phyloP scores from a whole-genome alignment of 257 asterid species.

The Eustoma russellianum region DNA sequence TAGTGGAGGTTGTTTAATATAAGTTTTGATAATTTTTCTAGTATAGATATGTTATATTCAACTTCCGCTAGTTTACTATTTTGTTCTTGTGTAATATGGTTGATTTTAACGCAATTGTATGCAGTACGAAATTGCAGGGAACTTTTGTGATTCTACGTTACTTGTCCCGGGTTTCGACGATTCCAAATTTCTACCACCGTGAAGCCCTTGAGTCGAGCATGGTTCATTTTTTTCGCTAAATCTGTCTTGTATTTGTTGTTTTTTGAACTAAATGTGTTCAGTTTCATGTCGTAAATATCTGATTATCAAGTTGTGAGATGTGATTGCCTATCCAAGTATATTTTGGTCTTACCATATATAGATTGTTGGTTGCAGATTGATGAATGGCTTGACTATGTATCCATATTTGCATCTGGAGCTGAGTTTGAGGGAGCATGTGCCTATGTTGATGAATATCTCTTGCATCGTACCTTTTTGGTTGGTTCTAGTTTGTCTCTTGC shows the following conservation, averaged over 20 bases:
- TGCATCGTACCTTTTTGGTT: conserved; percentile 55
- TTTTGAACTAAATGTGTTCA: not conserved
- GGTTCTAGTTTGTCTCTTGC: conserved; percentile 69
- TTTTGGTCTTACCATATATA: not conserved
- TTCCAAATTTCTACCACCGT: conserved; percentile 36
- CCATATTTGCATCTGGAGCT: conserved; percentile 60
- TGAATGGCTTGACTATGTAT: conserved; percentile 76
- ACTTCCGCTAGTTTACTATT: not conserved
- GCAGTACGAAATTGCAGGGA: conserved; percentile 60
- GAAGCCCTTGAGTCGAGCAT: conserved; percentile 50
- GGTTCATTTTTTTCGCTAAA: conserved; percentile 27
- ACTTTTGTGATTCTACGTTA: conserved; percentile 46
- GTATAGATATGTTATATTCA: not conserved
- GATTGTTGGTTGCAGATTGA: conserved; percentile 47
- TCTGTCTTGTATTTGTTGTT: not conserved
- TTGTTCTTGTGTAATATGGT: not conserved
- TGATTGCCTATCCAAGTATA: not conserved
- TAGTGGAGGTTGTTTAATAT: not conserved
- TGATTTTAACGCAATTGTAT: conserved; percentile 9
- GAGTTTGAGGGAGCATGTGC: conserved; percentile 91
- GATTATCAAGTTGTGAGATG: not conserved
- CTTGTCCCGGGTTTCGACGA: conserved; percentile 44
- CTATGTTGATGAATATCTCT: conserved; percentile 51
- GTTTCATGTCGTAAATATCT: no score
- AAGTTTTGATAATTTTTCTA: not conserved